phyloP scores from a whole-genome alignment of 257 asterid genomes.

The Nicotiana obtusifolia region DNA sequence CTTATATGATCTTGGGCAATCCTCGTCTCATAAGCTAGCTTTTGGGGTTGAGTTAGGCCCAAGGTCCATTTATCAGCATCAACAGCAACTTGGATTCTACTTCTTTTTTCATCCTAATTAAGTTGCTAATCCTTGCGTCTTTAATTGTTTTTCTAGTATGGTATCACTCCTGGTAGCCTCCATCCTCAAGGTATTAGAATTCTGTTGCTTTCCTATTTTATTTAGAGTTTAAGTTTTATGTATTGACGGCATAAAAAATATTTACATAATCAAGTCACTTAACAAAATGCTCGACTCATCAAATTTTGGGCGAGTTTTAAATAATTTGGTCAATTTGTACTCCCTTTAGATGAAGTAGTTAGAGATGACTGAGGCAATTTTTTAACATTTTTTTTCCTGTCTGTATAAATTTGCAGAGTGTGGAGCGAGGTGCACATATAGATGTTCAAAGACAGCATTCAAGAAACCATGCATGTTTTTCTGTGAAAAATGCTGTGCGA shows the following conservation, averaged over 20 bases:
- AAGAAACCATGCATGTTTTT: conserved; percentile 77
- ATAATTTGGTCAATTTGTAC: no score
- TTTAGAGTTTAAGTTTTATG: no score
- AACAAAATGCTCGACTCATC: no score
- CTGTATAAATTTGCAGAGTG: conserved; percentile 36
- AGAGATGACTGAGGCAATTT: background rate
- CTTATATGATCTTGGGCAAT: no score
- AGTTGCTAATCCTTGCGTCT: background rate
- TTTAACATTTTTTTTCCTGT: background rate
- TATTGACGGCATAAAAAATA: no score
- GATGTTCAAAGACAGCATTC: conserved; percentile 69
- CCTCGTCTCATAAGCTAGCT: no score
- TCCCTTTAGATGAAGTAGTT: no score
- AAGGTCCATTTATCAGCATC: no score
- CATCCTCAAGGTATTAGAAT: conserved; percentile 51
- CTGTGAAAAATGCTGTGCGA: conserved; percentile 56
- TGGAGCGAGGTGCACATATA: conserved; percentile 28
- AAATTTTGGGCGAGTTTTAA: no score
- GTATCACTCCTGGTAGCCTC: conserved; percentile 70
- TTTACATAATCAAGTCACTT: no score
- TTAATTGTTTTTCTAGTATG: conserved; percentile 27
- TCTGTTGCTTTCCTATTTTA: background rate
- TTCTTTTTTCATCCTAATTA: background rate
- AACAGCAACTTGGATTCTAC: background rate
- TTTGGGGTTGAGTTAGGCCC: no score